Evolutionary conservation across 805 yeast species (phyloP).

Genomic region (Alloascoidea africana): DNA sequence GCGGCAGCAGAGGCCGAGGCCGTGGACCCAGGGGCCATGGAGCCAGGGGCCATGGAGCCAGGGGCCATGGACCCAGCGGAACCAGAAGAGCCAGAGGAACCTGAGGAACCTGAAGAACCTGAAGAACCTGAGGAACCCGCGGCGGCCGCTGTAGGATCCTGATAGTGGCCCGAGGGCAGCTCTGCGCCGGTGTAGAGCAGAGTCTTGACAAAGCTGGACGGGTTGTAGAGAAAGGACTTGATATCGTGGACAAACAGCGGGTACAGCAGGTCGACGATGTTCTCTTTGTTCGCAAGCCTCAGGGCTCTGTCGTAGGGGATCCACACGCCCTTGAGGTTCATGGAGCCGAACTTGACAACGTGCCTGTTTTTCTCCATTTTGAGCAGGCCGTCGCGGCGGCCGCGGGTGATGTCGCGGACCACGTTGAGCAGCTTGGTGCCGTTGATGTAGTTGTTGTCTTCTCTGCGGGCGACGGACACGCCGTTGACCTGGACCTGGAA

Average conservation of each 20-base stretch:
- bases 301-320: constrained; percentile 60
- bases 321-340: constrained; percentile 68
- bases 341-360: constrained; percentile 61
- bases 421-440: constrained; percentile 58
- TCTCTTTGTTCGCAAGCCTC: constrained; percentile 55
- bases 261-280: constrained; percentile 39
- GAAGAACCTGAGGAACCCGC: no score
- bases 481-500: constrained; percentile 61
- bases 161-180: no score
- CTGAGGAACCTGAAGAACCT: no score
- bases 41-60: constrained; percentile 13
- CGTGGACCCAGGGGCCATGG: constrained; percentile 15
- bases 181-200: no score
- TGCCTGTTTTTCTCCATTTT: constrained; percentile 53
- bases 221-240: constrained; percentile 22
- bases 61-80: constrained; percentile 16
- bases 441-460: constrained; percentile 59
- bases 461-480: constrained; percentile 51
- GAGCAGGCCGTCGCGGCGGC: constrained; percentile 55
- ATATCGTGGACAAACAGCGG: constrained; percentile 54
- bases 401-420: constrained; percentile 53
- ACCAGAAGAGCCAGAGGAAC: no score
- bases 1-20: no score
- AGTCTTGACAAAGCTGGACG: no score
- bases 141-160: no score